These are phyloP conservation scores for Theileria annulata DNA, from an alignment of 169 alveolate genomes.

Conservation along the genomic window DNA sequence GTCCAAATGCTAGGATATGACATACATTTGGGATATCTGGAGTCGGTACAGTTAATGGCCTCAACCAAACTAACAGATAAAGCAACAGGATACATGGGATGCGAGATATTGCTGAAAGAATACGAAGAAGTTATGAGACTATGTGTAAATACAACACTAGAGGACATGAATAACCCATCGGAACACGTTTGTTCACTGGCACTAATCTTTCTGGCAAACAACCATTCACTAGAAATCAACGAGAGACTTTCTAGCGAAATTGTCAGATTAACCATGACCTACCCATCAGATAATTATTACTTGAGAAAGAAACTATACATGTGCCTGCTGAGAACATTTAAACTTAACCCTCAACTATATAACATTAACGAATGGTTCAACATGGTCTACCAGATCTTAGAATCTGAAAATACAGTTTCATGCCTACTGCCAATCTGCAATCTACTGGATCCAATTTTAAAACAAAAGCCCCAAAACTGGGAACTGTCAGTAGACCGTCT, in stretches of 20 bases:
- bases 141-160: constrained; percentile 64
- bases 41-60: constrained; percentile 88
- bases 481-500: constrained; percentile 37
- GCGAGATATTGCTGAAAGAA: constrained; percentile 84
- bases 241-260: constrained; percentile 79
- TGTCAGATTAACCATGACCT: constrained; percentile 56
- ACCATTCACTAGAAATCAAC: constrained; percentile 73
- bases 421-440: constrained; percentile 40
- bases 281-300: constrained; percentile 60
- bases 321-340: constrained; percentile 73
- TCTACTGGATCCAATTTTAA: constrained; percentile 26
- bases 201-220: constrained; percentile 76
- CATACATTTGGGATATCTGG: constrained; percentile 91
- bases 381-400: constrained; percentile 59
- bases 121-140: constrained; percentile 74
- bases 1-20: constrained; percentile 93
- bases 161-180: constrained; percentile 61
- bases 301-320: constrained; percentile 80
- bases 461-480: constrained; percentile 23
- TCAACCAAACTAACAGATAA: constrained; percentile 90
- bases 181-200: constrained; percentile 81
- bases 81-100: constrained; percentile 93
- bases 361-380: constrained; percentile 54
- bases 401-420: constrained; percentile 29
- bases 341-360: constrained; percentile 52